Percentiles rank a stretch among this genome's conserved stretches.
phyloP scores from a whole-genome alignment of 352 stramenopile genomes.

The Phytophthora sp. region DNA sequence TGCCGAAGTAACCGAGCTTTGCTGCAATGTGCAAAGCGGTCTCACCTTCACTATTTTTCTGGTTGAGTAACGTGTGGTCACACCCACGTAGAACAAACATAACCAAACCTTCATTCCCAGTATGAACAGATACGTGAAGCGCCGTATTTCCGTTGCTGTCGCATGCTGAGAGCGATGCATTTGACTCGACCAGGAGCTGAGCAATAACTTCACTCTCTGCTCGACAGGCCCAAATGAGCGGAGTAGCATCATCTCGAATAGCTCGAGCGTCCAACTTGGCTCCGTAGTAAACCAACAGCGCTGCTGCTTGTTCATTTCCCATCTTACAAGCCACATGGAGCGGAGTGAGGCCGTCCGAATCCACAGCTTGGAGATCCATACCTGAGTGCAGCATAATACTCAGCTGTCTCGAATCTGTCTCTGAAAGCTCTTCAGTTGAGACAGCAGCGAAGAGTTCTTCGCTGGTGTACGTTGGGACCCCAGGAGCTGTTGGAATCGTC shows the following conservation, averaged over 20 bases:
- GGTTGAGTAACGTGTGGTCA: conserved; percentile 74
- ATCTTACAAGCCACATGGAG: conserved; percentile 62
- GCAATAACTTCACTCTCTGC: conserved; percentile 47
- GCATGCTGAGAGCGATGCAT: conserved; percentile 65
- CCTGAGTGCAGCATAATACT: conserved; percentile 44
- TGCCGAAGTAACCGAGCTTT: conserved; percentile 47
- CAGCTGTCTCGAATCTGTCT: conserved; percentile 33
- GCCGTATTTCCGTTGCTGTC: conserved; percentile 89
- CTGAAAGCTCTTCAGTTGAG: conserved; percentile 26
- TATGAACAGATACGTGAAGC: conserved; percentile 81
- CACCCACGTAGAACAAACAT: conserved; percentile 74
- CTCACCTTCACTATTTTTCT: conserved; percentile 88
- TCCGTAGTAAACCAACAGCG: conserved; percentile 58
- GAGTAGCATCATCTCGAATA: conserved; percentile 33
- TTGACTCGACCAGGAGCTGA: conserved; percentile 54
- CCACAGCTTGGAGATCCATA: conserved; percentile 44
- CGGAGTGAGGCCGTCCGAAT: conserved; percentile 44
- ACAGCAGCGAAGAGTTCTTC: conserved; percentile 42
- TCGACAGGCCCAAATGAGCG: conserved; percentile 58
- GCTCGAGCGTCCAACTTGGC: conserved; percentile 40
- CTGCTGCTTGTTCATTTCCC: conserved; percentile 46
- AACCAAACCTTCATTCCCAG: conserved; percentile 80
- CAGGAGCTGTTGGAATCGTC: conserved; percentile 38
- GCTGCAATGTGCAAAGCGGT: conserved; percentile 91
- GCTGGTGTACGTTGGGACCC: conserved; percentile 7